Conservation (phyloP, 2,329 filamentous ascomycete species). For the Diaporthe sp. region DNA sequence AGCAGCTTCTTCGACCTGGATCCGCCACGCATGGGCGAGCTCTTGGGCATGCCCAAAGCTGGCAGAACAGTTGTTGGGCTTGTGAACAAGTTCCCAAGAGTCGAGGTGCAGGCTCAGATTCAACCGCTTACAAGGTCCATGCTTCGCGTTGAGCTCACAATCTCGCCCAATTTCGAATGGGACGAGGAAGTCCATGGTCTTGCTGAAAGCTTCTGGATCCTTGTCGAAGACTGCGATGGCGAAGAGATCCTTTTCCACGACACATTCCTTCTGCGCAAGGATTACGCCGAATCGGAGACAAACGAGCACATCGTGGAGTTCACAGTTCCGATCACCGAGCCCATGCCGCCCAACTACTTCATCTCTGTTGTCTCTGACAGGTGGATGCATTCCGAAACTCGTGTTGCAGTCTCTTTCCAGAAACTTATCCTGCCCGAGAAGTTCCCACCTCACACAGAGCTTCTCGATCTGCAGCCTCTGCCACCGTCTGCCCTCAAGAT, state of each 20-base stretch:
- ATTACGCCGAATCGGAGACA: conserved; percentile 86
- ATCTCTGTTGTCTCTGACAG: conserved; percentile 94
- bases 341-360: conserved; percentile 99
- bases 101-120: conserved; percentile 93
- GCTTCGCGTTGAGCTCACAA: conserved; percentile 89
- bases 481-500: conserved; percentile 90
- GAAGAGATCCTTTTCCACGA: conserved; percentile 97
- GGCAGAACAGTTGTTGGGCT: conserved; percentile 88
- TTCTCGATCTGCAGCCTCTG: conserved; percentile 91
- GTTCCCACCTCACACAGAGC: conserved; percentile 92
- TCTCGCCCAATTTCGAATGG: conserved; percentile 97
- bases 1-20: conserved; percentile 95
- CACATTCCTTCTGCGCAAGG: conserved; percentile 90
- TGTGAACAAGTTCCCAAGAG: conserved; percentile 91
- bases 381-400: conserved; percentile 98
- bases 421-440: conserved; percentile 95
- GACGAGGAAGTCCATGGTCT: conserved; percentile 89
- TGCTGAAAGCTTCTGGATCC: conserved; percentile 95
- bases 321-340: conserved; percentile 95
- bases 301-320: conserved; percentile 97
- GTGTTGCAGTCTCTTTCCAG: conserved; percentile 92
- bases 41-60: conserved; percentile 90
- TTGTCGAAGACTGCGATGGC: conserved; percentile 97
- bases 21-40: conserved; percentile 94
- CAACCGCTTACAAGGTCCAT: conserved; percentile 96